A percentile compares a stretch with the other conserved stretches of the same genome.
phyloP scores from a whole-genome alignment of 257 asterid genomes.

The Hygrophila difformis region DNA sequence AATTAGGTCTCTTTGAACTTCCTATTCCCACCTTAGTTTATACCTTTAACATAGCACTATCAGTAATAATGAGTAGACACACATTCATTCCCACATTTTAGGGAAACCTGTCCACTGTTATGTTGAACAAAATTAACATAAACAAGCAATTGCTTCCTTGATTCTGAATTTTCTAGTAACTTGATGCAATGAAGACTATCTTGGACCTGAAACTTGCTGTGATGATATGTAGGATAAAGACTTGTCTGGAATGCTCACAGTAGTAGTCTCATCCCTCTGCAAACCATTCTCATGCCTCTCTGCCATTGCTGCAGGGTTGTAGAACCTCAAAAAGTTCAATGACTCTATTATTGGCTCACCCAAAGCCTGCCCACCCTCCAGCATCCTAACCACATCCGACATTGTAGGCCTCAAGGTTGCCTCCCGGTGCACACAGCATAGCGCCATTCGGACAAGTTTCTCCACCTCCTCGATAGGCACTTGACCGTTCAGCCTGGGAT shows the following conservation, averaged over 20 bases:
- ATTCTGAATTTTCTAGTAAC: too few species aligned
- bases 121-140: too few species aligned
- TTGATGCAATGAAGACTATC: too few species aligned
- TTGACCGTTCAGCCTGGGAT: conserved; percentile 42
- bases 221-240: conserved; percentile 56
- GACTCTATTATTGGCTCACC: conserved; percentile 56
- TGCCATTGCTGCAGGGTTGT: conserved; percentile 27
- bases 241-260: conserved; percentile 26
- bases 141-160: too few species aligned
- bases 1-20: too few species aligned
- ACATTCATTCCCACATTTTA: too few species aligned
- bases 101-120: too few species aligned
- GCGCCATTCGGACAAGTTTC: conserved; percentile 63
- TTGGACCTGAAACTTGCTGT: conserved; percentile 71
- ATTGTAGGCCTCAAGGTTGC: conserved; percentile 66
- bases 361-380: conserved; percentile 62
- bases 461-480: conserved; percentile 51
- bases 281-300: conserved; percentile 9
- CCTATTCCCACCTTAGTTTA: too few species aligned
- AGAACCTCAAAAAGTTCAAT: conserved; percentile 57
- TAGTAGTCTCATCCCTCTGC: not conserved
- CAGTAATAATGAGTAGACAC: too few species aligned
- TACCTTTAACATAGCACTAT: too few species aligned
- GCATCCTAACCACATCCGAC: conserved; percentile 63
- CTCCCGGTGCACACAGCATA: conserved; percentile 82